Conservation (phyloP, 2,329 filamentous ascomycete species). For the Fusarium newnesense region DNA sequence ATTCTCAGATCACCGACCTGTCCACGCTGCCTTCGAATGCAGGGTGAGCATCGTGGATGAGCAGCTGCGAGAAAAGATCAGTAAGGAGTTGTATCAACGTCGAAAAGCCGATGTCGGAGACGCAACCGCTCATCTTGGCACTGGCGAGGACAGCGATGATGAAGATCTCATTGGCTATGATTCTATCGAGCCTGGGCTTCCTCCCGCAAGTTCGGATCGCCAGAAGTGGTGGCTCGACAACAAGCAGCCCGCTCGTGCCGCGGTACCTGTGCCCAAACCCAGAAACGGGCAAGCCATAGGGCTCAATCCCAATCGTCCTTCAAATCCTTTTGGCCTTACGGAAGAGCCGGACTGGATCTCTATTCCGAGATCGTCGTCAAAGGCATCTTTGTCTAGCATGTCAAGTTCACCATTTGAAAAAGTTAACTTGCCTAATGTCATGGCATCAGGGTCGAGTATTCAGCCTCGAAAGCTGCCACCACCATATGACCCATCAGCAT, state of each 20-base stretch:
- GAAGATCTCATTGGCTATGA: constrained; percentile 86
- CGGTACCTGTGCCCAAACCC: constrained; percentile 70
- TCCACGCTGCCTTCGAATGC: constrained; percentile 90
- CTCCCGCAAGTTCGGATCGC: constrained; percentile 73
- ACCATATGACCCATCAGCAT: constrained; percentile 57
- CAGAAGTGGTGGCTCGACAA: constrained; percentile 78
- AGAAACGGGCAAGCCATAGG: constrained; percentile 64
- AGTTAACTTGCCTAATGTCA: constrained; percentile 60
- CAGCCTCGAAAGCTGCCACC: constrained; percentile 63
- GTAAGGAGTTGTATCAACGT: constrained; percentile 77
- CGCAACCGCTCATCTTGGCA: constrained; percentile 64
- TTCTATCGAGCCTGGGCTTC: constrained; percentile 81
- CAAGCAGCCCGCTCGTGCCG: constrained; percentile 79
- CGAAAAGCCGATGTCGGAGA: constrained; percentile 74
- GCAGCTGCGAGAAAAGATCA: constrained; percentile 74
- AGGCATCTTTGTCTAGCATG: constrained; percentile 65
- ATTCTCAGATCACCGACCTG: constrained; percentile 96
- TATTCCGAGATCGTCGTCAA: constrained; percentile 64
- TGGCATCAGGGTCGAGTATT: constrained; percentile 57
- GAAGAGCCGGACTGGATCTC: constrained; percentile 88
- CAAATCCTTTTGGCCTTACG: constrained; percentile 82
- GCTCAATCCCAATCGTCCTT: constrained; percentile 77
- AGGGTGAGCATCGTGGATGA: constrained; percentile 85
- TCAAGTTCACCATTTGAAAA: constrained; percentile 70
- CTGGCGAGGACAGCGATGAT: constrained; percentile 71